Base-by-base conservation (phyloP, 495 filamentous ascomycete genomes). In the Terfezia claveryi region DNA sequence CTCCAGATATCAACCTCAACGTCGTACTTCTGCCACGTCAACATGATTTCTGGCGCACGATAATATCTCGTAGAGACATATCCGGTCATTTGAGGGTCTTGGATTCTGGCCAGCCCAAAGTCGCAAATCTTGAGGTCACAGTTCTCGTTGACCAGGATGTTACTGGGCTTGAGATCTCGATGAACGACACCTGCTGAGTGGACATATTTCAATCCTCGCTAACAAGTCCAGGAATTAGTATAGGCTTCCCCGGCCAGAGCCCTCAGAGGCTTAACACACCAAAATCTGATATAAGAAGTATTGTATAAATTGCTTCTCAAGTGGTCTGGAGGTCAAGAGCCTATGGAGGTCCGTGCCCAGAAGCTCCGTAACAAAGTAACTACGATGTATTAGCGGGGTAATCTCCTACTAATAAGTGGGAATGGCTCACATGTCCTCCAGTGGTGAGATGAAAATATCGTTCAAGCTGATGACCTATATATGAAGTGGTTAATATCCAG, bases 11-110 rank as follows among this genome's bases (percentile, higher is more conserved):
- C 91, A 52, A 98, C 91, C 73, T 96, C 92, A 49, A 95, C 85
- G 63, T 98, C 91, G 70, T 98, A 98, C 71, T 96, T 98, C 69
- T 98, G 91, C 91, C 91, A 98, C 49, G 91, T 98, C 63, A 98
- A 86, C 91, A 98, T 98, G 66, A 98, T 98, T 70, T 98, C 91
- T 14, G 91, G 91, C 5, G 91, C 91, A 52, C 91, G 82, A 72
- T 98, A 98, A 74, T 98, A 98, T 72, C 91, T 76, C 53, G 91
- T 98, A 51, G 91, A 98, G 46, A 98, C 91, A 65, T 98, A 98
- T 63, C 91, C 91, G 41, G 91, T 98, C 91, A 98, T 98, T 70
- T 98, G 91, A n/a, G 91, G 91, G 64, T 98, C 91, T 69, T 98
- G 91, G 64, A 98, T 94, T 64, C 91, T 84, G 44, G 91, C 91